phyloP scores from a whole-genome alignment of 192 early-diverging fungal species.

The Tieghemiomyces parasiticus region DNA sequence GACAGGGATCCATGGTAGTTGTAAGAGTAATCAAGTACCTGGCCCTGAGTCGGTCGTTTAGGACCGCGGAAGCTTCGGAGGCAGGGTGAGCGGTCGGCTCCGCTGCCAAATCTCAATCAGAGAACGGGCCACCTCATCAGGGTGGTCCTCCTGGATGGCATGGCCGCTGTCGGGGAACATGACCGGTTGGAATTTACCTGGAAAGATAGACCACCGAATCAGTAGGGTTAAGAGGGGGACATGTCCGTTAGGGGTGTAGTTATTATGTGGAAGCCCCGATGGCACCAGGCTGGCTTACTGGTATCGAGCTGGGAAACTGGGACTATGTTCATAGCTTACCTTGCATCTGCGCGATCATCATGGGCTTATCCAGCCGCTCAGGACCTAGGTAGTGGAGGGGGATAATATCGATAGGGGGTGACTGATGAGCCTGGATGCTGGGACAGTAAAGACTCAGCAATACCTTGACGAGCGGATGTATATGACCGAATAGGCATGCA shows the following conservation, averaged over 20 bases:
- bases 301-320: no score
- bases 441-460: no score
- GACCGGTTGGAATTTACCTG: conserved; percentile 46
- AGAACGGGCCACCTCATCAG: conserved; percentile 24
- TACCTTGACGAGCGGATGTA: no score
- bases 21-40: not conserved
- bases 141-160: conserved; percentile 40
- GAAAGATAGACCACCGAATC: not conserved
- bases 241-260: not conserved
- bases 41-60: not conserved
- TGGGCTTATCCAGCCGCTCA: conserved; percentile 43
- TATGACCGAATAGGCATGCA: no score
- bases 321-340: no score
- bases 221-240: not conserved
- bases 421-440: no score
- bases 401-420: not conserved
- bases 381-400: conserved; percentile 20
- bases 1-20: no score
- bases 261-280: not conserved
- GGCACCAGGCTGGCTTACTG: not conserved
- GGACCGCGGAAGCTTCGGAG: conserved; percentile 18
- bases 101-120: conserved; percentile 41
- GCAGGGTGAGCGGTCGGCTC: conserved; percentile 32
- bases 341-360: conserved; percentile 59
- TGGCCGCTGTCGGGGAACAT: conserved; percentile 44